Base-by-base conservation (phyloP, 176 grass and related monocot species). In the Aegilops umbellulata region DNA sequence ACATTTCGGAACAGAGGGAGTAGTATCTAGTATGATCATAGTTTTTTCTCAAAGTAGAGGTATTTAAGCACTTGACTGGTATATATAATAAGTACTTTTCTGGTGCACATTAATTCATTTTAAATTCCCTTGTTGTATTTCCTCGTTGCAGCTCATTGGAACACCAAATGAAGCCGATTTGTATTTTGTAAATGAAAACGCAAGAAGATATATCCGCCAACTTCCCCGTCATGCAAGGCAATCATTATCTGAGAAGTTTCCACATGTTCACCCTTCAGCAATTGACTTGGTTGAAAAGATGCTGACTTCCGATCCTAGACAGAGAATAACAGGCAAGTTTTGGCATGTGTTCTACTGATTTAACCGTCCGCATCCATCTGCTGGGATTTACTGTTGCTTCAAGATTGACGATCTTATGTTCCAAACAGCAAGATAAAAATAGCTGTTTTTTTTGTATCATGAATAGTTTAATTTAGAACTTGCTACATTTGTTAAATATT, bases 221-320 rank as follows among this genome's bases (percentile, higher is more conserved):
- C 88, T 97, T 79, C 92, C 97, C 24, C 82, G 80, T 38, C 84
- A 99, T 85, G 76, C 97, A 47, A 91, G 88, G 6, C 94, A 99
- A 77, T 96, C 97, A 17, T 88, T 99, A 1, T 86, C 83, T 61
- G 84, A 99, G 89, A 99, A 99, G 65, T 99, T 99, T 83, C 92
- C 97, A 30, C 94, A 97, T 78, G 94, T 99, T 79, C 97, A 97
- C 76, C 89, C 94, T 82, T 69, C 81, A 84, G 92, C 94, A 46
- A 94, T 99, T 87, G 97, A 99, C 78, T 87, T 99, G 80, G 89
- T 99, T 84, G 92, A 96, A 49, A 99, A 92, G 83, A 99, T 99
- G 97, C 82, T 99, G 58, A 99, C 92, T 35, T 99, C 97, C 80
- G 97, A 99, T 89, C 97, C 97, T 89, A 94, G 97, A 81, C 85